Conservation (phyloP, 2,329 filamentous ascomycete genomes). For the Aspergillus pseudotamarii region DNA sequence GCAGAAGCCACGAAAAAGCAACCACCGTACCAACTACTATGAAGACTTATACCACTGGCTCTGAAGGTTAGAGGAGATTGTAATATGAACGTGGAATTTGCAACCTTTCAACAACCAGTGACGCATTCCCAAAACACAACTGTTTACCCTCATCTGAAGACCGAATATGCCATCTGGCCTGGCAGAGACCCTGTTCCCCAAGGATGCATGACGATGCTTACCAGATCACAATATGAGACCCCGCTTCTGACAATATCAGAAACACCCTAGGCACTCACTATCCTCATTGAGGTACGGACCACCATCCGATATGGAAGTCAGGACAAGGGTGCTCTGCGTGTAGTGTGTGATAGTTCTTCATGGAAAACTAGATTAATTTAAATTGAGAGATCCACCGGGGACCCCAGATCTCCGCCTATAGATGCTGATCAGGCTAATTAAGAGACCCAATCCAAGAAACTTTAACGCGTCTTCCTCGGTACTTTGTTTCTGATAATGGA, state of each 20-base stretch:
- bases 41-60: too few species aligned
- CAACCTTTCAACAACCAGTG: too few species aligned
- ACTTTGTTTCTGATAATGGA: background rate
- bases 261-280: background rate
- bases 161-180: too few species aligned
- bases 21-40: too few species aligned
- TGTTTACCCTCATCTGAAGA: too few species aligned
- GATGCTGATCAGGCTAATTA: background rate
- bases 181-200: too few species aligned
- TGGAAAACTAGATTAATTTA: background rate
- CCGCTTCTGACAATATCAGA: background rate
- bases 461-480: background rate
- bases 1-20: too few species aligned
- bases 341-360: background rate
- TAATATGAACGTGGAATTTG: too few species aligned
- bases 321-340: background rate
- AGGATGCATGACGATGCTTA: background rate
- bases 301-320: background rate
- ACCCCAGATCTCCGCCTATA: background rate
- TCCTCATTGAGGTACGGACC: background rate
- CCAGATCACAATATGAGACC: background rate
- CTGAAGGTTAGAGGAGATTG: accelerated
- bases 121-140: too few species aligned
- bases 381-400: background rate
- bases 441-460: background rate